A percentile compares a stretch with the other conserved stretches of the same genome.
Conservation (phyloP, 2,329 filamentous ascomycete genomes). For the Ophiostoma sp. region DNA sequence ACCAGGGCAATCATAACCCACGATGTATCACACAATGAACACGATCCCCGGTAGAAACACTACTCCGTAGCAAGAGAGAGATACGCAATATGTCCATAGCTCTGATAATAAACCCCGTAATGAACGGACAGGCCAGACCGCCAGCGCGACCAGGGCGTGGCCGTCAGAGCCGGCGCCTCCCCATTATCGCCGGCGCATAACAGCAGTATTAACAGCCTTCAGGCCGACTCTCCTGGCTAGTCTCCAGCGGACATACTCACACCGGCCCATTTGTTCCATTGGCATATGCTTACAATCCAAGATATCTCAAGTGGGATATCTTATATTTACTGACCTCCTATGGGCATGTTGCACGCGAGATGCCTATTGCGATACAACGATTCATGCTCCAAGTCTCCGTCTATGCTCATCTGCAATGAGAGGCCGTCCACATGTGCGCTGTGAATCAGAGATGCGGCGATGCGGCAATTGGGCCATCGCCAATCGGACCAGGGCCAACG, state of each 20-base stretch:
- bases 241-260: not conserved
- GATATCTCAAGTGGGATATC: not conserved
- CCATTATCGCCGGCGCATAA: constrained; percentile 6
- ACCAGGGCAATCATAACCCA: too few species aligned
- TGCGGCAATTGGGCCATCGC: constrained; percentile 12
- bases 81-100: not conserved
- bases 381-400: not conserved
- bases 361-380: not conserved
- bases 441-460: not conserved
- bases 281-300: not conserved
- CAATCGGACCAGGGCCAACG: constrained; percentile 5
- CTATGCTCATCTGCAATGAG: too few species aligned
- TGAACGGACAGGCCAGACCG: constrained; percentile 3
- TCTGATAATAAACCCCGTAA: constrained; percentile 2
- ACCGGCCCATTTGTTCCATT: constrained; percentile 1
- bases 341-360: too few species aligned
- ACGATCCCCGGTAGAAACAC: not conserved
- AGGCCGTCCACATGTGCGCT: too few species aligned
- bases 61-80: not conserved
- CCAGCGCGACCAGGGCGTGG: not conserved
- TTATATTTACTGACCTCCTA: too few species aligned
- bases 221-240: not conserved
- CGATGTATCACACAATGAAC: not conserved
- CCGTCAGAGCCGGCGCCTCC: not conserved
- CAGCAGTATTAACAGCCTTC: not conserved